Conservation (phyloP, 2,329 filamentous ascomycete species). For the Leptographium galeiforme region DNA sequence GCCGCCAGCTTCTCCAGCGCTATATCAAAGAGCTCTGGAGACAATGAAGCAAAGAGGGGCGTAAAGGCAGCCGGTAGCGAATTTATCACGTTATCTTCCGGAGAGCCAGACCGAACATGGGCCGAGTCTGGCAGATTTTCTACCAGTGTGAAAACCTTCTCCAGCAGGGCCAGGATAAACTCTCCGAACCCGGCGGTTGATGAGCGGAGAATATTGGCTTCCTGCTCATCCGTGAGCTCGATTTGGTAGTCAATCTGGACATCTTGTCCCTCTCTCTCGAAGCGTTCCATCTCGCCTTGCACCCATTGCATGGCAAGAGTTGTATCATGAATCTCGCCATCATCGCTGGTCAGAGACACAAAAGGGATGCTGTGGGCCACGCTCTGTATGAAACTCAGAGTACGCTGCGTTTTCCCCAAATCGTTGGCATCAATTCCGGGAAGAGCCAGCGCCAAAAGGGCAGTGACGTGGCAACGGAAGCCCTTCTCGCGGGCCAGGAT, state of each 20-base stretch:
- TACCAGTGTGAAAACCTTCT: slow-evolving; percentile 85
- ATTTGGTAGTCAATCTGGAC: slow-evolving; percentile 74
- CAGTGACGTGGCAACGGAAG: slow-evolving; percentile 93
- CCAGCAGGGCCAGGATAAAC: slow-evolving; percentile 80
- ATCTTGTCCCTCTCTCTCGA: slow-evolving; percentile 77
- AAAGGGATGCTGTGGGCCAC: slow-evolving; percentile 95
- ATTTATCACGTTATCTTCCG: slow-evolving; percentile 95
- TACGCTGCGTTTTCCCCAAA: slow-evolving; percentile 89
- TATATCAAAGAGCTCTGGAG: slow-evolving; percentile 84
- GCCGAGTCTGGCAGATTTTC: slow-evolving; percentile 91
- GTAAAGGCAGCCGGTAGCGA: slow-evolving; percentile 84
- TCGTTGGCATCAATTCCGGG: slow-evolving; percentile 98
- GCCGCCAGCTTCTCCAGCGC: slow-evolving; percentile 82
- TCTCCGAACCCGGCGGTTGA: slow-evolving; percentile 91
- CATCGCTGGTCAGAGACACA: slow-evolving; percentile 60
- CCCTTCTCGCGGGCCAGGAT: slow-evolving; percentile 87
- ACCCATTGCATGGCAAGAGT: slow-evolving; percentile 84
- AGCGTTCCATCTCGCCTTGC: slow-evolving; percentile 80
- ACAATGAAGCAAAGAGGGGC: slow-evolving; percentile 79
- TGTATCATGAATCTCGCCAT: slow-evolving; percentile 56
- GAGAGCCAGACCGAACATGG: slow-evolving; percentile 75
- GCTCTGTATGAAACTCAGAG: slow-evolving; percentile 86
- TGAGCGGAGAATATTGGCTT: slow-evolving; percentile 77
- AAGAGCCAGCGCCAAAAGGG: slow-evolving; percentile 77
- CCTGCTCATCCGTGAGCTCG: slow-evolving; percentile 73